These are phyloP conservation scores for Rhizophagus sp. DNA, from an alignment of 192 early-diverging fungal genomes.

Conservation along the genomic window DNA sequence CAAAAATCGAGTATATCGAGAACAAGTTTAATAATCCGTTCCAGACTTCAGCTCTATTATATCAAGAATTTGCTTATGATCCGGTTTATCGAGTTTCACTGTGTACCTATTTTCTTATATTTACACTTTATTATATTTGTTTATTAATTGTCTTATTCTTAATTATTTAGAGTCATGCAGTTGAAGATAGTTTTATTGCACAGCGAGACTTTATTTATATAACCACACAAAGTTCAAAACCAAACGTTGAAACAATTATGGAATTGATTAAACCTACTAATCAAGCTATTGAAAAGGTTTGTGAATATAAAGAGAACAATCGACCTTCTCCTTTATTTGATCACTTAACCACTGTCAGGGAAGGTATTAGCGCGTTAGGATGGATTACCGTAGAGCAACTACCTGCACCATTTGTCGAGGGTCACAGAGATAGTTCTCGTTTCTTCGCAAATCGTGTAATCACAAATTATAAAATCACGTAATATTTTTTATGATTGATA, in stretches of 20 bases:
- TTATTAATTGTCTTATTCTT: background rate
- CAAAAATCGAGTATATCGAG: no score
- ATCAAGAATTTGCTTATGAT: no score
- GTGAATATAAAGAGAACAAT: constrained; percentile 77
- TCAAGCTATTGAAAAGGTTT: constrained; percentile 61
- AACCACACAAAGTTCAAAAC: constrained; percentile 77
- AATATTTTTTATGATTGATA: constrained; percentile 11
- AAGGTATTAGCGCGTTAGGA: constrained; percentile 87
- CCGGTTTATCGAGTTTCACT: constrained; percentile 41
- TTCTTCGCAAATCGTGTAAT: constrained; percentile 92
- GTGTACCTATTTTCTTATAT: constrained; percentile 40
- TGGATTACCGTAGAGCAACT: constrained; percentile 91
- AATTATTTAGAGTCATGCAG: constrained; percentile 49
- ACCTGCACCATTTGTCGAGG: constrained; percentile 83
- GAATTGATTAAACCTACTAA: constrained; percentile 72
- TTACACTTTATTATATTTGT: background rate
- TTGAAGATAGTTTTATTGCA: constrained; percentile 63
- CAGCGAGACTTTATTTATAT: constrained; percentile 77
- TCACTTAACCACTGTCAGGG: constrained; percentile 83
- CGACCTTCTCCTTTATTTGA: constrained; percentile 72
- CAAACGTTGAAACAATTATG: constrained; percentile 59
- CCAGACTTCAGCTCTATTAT: no score
- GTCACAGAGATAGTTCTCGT: constrained; percentile 89
- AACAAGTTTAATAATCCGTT: no score
- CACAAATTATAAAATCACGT: constrained; percentile 89